Base-by-base conservation (phyloP, 176 grass and related monocot species). In the Canna indica region DNA sequence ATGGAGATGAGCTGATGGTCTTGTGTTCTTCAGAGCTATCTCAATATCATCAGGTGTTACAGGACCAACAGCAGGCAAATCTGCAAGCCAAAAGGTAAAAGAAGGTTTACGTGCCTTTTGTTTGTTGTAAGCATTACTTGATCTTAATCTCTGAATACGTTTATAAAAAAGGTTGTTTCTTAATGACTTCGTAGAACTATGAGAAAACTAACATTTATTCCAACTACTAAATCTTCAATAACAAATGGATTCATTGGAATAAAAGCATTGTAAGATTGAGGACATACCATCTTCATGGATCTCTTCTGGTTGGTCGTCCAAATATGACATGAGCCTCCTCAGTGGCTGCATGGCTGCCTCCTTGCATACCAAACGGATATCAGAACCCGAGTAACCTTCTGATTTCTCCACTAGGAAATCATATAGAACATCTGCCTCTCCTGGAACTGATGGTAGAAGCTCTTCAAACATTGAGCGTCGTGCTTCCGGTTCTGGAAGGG, bases 311-410 rank as follows among this genome's bases (percentile, higher is more conserved):
- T 46, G 81, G 31, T 71, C 74, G 68, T 93, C 94, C n/a, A 97
- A 81, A 79, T 83, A 54, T 33, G 72, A 14, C 84, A 97, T 93
- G 35, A 97, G 70, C 54, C 88, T 82, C 79, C 88, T 85, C 31
- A 97, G 41, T 65, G 88, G 94, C 28, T 97, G 89, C 94, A 97
- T 97, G 33, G 84, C 89, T 79, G 94, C 94, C 80, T 97, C 89
- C 83, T 97, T 92, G 74, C 94, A 97, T 41, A 90, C 88, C 7
- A 97, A 77, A 32, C 82, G 88, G 20, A 97, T 90, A 83, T 97
- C 89, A 45, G 94, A 97, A 53, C 89, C 94, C 47, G 94, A 97
- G 80, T 87, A 97, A 22, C 89, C 86, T 89, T 93, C 86, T 48
- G 84, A 90, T 64, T 65, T 93, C 45, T 87, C 84, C 36, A 99